Percentiles rank a stretch among this genome's conserved stretches.
Conservation (phyloP, 331 rosid species). For the Quercus tomentella region DNA sequence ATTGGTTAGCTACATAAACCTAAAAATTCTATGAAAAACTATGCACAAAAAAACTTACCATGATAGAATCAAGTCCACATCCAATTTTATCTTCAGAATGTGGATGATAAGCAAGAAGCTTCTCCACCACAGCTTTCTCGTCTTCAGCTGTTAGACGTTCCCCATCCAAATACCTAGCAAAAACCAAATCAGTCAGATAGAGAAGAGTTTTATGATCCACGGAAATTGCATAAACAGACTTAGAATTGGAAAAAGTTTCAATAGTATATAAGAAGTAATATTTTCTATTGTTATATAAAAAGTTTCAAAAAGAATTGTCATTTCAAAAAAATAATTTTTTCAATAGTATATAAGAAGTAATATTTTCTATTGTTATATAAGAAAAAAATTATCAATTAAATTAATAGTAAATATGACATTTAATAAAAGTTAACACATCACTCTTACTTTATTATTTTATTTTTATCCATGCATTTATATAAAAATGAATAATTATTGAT, state of each 20-base stretch:
- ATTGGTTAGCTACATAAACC: background rate
- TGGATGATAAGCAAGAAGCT: slow-evolving; percentile 79
- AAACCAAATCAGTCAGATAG: background rate
- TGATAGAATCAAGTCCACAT: slow-evolving; percentile 75
- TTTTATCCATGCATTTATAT: too few species aligned
- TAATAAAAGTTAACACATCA: too few species aligned
- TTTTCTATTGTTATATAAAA: too few species aligned
- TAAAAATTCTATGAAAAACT: background rate
- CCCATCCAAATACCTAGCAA: slow-evolving; percentile 68
- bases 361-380: too few species aligned
- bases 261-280: too few species aligned
- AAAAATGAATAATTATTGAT: too few species aligned
- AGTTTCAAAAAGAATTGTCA: too few species aligned
- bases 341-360: too few species aligned
- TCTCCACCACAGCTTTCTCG: slow-evolving; percentile 60
- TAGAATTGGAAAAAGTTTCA: background rate
- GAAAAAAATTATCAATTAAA: too few species aligned
- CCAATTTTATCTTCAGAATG: slow-evolving; percentile 83
- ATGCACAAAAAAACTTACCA: slow-evolving; percentile 39
- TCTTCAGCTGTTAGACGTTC: slow-evolving; percentile 49
- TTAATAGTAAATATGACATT: too few species aligned
- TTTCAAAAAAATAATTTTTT: too few species aligned
- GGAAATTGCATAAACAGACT: background rate
- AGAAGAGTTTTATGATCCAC: background rate
- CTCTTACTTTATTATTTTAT: too few species aligned